Evolutionary conservation across 257 asterid species (phyloP), one percentile per base, ranked within the genome.

Genomic region (Ballota nigra): DNA sequence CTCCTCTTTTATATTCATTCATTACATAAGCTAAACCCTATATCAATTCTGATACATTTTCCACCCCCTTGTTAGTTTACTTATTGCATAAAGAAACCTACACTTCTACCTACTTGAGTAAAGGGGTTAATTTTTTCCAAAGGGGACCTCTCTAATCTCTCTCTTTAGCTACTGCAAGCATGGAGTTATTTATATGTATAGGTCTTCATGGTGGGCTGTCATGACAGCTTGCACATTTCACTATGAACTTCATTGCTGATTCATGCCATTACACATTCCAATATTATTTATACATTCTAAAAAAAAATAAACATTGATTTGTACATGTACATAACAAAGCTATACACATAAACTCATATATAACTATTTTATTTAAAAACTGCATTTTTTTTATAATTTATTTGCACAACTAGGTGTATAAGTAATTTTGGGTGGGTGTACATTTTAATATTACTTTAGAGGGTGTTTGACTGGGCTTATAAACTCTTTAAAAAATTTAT

Each of bases 61-160:
- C 61, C 62, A 41, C 64, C 9, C 59, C n/a, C 47, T 64, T 41
- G 29, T 56, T 51, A 58, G 41, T 23, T 59, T 70, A 69, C 66
- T 69, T 40, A 70, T 53, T 19, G 24, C 69, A 71, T 71, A 59
- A 71, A 71, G 75, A 59, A 71, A 71, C 12, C 75, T 71, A 71
- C 29, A 26, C 29, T 31, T 60, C 61, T 59, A 60, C 62, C 69
- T 71, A 71, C n/a, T 59, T 41, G 10, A 12, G 29, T 34, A 56
- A 55, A 69, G 57, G 12, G 29, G 26, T n/a, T 57, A 56, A 36
- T 53, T 41, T 12, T 16, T 2, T n/a, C 8, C 12, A 20, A 22
- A 69, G 1, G 77, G 77, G 77, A 72, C 77, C 77, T 63, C 76
- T 62, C 76, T n/a, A n/a, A n/a, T 72, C 57, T 1, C 5, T 12